A percentile compares a stretch with the other conserved stretches of the same genome.
These are phyloP conservation scores for Aspergillus puulaauensis DNA, from an alignment of 2,329 filamentous ascomycete species.

Conservation along the genomic window DNA sequence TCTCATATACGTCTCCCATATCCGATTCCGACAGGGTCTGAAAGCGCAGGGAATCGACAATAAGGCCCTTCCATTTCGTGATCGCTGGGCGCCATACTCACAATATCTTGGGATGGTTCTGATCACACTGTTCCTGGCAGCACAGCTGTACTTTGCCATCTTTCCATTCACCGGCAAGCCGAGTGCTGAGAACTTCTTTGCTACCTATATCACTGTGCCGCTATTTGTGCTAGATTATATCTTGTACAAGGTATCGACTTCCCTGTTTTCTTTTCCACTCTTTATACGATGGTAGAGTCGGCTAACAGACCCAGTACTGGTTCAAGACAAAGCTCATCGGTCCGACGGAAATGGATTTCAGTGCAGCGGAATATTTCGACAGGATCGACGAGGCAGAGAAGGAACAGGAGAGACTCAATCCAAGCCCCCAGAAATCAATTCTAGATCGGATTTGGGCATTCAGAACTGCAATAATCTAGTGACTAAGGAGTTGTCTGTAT, in stretches of 20 bases:
- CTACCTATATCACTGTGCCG: slow-evolving; percentile 32
- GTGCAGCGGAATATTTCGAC: not conserved
- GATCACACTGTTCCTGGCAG: slow-evolving; percentile 28
- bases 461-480: not conserved
- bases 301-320: not conserved
- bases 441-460: not conserved
- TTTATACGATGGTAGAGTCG: too few relatives aligned
- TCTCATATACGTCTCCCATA: slow-evolving; percentile 26
- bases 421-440: not conserved
- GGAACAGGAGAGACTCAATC: not conserved
- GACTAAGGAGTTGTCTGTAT: too few relatives aligned
- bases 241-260: slow-evolving; percentile 20
- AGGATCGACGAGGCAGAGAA: not conserved
- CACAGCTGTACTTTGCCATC: slow-evolving; percentile 33
- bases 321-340: not conserved
- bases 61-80: slow-evolving; percentile 24
- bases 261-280: too few relatives aligned
- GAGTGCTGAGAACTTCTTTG: slow-evolving; percentile 32
- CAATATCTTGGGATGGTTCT: slow-evolving; percentile 27
- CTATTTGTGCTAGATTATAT: slow-evolving; percentile 31
- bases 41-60: slow-evolving; percentile 28
- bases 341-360: not conserved
- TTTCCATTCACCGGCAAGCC: slow-evolving; percentile 30
- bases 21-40: slow-evolving; percentile 28
- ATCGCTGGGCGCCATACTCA: slow-evolving; percentile 24